Evolutionary conservation across 495 filamentous ascomycete genomes (phyloP).

Genomic region (Neurospora terricola): DNA sequence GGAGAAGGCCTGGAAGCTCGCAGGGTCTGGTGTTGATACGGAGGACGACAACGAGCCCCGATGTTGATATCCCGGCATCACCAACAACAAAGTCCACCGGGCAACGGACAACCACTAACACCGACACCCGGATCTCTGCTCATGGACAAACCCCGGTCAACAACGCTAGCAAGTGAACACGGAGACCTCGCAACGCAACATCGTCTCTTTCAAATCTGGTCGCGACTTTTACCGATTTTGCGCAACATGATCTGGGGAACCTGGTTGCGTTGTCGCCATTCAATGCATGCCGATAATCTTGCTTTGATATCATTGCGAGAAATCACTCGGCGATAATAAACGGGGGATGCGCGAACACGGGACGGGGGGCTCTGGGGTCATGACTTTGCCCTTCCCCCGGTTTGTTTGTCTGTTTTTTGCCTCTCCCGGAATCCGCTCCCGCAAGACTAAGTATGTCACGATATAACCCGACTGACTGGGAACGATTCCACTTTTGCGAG

Average conservation of each 20-base stretch:
- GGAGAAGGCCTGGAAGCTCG: not conserved
- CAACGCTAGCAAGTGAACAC: not conserved
- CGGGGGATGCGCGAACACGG: not conserved
- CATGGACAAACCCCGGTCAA: not conserved
- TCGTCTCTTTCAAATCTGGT: not conserved
- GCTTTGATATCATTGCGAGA: not conserved
- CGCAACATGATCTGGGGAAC: not conserved
- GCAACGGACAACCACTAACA: not conserved
- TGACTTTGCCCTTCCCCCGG: not conserved
- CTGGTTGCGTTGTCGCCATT: not conserved
- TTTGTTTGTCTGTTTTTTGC: not conserved
- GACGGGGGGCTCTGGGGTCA: not conserved
- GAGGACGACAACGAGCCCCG: not conserved
- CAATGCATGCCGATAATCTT: not conserved
- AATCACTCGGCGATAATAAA: not conserved
- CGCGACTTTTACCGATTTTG: not conserved
- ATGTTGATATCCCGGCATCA: not conserved
- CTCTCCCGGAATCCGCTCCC: not conserved
- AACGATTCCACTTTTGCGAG: not conserved
- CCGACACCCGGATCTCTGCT: not conserved
- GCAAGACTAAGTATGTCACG: not conserved
- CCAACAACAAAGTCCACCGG: not conserved
- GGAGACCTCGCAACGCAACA: not conserved
- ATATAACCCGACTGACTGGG: not conserved
- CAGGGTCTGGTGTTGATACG: not conserved